A percentile compares a stretch with the other conserved stretches of the same genome.
These are phyloP conservation scores for Didymella exigua DNA, from an alignment of 2,329 filamentous ascomycete species.

Conservation along the genomic window DNA sequence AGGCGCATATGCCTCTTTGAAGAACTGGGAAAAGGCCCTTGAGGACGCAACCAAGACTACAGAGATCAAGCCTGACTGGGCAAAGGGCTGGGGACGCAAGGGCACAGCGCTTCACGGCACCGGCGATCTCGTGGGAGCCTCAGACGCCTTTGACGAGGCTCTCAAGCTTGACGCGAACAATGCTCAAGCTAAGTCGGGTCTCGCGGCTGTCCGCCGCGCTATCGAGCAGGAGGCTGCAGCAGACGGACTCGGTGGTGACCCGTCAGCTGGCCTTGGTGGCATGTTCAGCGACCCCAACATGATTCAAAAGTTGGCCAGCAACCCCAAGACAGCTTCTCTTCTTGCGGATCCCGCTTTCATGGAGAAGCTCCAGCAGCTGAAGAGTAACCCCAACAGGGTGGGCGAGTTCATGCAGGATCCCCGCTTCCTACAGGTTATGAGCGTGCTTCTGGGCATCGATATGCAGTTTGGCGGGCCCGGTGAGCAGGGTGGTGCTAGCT, in stretches of 20 bases:
- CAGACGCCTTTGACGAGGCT: conserved; percentile 92
- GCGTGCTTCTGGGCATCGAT: conserved; percentile 90
- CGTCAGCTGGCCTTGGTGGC: conserved; percentile 76
- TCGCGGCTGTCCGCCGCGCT: conserved; percentile 83
- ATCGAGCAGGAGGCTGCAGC: conserved; percentile 76
- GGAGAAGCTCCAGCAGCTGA: conserved; percentile 81
- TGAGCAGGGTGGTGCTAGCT: conserved; percentile 50
- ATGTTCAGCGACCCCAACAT: conserved; percentile 96
- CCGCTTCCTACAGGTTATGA: conserved; percentile 90
- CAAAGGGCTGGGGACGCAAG: conserved; percentile 94
- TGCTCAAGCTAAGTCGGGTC: conserved; percentile 86
- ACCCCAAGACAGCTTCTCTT: conserved; percentile 87
- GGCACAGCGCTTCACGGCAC: conserved; percentile 87
- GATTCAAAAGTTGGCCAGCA: conserved; percentile 85
- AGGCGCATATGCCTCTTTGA: conserved; percentile 83
- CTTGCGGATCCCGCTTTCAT: conserved; percentile 88
- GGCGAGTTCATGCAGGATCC: conserved; percentile 86
- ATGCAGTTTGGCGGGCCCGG: conserved; percentile 72
- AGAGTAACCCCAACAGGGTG: conserved; percentile 78
- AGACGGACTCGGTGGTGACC: conserved; percentile 68
- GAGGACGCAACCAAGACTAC: conserved; percentile 92
- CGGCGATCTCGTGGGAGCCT: conserved; percentile 82
- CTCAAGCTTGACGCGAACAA: conserved; percentile 91
- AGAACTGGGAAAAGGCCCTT: conserved; percentile 82
- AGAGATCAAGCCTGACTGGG: conserved; percentile 96